Base-by-base conservation (phyloP, 129 eudicot species). In the Erigeron canadensis region DNA sequence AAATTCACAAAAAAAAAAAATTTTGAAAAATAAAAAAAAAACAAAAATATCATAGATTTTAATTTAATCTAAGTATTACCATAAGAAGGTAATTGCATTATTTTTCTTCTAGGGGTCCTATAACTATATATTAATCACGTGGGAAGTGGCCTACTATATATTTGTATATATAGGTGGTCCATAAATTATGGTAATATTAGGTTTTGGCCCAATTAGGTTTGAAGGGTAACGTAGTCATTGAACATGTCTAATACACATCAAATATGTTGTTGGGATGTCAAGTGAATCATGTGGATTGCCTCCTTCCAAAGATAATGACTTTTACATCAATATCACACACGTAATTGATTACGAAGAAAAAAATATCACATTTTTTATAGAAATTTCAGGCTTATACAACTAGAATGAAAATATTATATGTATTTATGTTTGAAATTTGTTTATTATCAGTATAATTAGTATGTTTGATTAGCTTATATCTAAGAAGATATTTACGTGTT, bases 251-350 rank as follows among this genome's bases (percentile, higher is more conserved):
- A 13, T 61, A 58, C 65, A 13, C 73, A 78, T 63, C 76, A 28
- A 1, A 70, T 77, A 71, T 71, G 73, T 75, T 75, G 80, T 65
- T 80, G 72, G 79, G 76, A 69, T 81, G 73, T 81, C 84, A 69
- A 75, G 80, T 80, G 80, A 62, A 75, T 75, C 84, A 75, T 80
- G 84, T 80, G 84, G 69, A 55, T 50, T 80, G 72, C 80, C 73
- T 12, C 58, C 69, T 54, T 63, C 21, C 28, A 53, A 69, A 69
- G 80, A 80, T 69, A 75, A 65, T 39, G 84, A 80, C 84, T 34
- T 34, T 60, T 54, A 69, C 6, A 40, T 71, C n/a, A 70, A 63
- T 65, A 54, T 54, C 43, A 71, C 71, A 74, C 15, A 56, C 64
- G 22, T 58, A 55, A 41, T 17, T 55, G 41, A 40, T 70, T n/a